phyloP scores from a whole-genome alignment of 2,329 filamentous ascomycete species.

The Ascochyta viciae-villosae region DNA sequence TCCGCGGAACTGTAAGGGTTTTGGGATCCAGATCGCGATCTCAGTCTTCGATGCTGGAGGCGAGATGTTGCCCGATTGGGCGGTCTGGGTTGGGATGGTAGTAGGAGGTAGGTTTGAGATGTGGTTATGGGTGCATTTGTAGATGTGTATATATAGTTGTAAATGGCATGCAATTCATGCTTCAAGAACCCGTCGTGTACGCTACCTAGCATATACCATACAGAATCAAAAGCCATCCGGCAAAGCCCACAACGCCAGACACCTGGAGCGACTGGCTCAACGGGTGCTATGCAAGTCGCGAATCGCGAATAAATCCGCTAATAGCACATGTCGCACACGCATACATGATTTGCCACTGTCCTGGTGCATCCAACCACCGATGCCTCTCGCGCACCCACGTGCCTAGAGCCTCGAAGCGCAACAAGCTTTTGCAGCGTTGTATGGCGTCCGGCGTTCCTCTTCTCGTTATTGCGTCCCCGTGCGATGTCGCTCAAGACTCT shows the following conservation, averaged over 20 bases:
- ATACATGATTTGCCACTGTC: neutral
- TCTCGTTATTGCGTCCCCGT: constrained; percentile 1
- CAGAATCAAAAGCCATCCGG: constrained; percentile 3
- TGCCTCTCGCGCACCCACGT: neutral
- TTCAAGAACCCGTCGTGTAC: constrained; percentile 5
- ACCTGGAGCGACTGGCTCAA: constrained; percentile 18
- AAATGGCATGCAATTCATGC: neutral
- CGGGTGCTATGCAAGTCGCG: constrained; percentile 19
- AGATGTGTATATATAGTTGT: neutral
- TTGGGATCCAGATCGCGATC: constrained; percentile 5
- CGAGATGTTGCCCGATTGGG: neutral
- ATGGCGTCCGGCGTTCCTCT: constrained; percentile 17
- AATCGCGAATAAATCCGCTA: constrained; percentile 6
- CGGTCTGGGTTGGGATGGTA: neutral
- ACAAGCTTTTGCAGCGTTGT: constrained; percentile 47
- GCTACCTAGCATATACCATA: neutral
- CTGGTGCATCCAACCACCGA: neutral
- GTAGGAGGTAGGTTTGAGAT: neutral
- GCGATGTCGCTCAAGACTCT: constrained; percentile 7
- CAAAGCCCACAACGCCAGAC: constrained; percentile 17
- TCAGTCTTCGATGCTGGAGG: neutral
- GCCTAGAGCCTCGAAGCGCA: neutral
- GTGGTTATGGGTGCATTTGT: neutral
- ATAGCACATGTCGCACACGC: constrained; percentile 6
- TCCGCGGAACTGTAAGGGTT: neutral